Conservation (phyloP, 805 yeast genomes). For the Kuraishia capsulata region DNA sequence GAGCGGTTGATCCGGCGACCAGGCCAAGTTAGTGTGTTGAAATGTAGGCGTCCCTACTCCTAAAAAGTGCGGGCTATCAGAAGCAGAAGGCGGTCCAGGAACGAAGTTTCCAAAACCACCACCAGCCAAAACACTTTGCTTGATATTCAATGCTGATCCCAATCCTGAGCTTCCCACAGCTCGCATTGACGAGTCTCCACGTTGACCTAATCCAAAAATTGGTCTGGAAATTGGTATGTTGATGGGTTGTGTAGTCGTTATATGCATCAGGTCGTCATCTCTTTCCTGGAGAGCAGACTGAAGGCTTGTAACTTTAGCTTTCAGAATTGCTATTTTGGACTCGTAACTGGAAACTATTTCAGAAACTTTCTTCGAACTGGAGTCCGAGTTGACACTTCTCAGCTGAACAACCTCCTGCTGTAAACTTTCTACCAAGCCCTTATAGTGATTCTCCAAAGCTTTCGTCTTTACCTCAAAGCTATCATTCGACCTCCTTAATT, state of each 20-base stretch:
- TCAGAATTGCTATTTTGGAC: slow-evolving; percentile 5
- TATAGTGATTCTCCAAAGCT: background rate
- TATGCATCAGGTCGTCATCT: slow-evolving; percentile 8
- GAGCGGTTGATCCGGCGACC: background rate
- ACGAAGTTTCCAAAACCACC: too few species aligned
- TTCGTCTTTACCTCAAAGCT: background rate
- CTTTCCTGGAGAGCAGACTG: slow-evolving; percentile 7
- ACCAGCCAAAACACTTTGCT: too few species aligned
- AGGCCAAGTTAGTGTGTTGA: background rate
- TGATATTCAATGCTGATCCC: too few species aligned
- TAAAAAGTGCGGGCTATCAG: too few species aligned
- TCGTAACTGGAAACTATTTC: slow-evolving; percentile 5
- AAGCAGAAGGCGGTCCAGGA: too few species aligned
- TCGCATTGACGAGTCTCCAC: too few species aligned
- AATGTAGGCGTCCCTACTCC: background rate
- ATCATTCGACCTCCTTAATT: background rate
- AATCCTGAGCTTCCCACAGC: too few species aligned
- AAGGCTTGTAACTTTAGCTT: slow-evolving; percentile 4
- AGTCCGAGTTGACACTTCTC: background rate
- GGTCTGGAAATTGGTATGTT: slow-evolving; percentile 9
- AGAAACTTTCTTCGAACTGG: slow-evolving; percentile 1
- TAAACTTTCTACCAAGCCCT: background rate
- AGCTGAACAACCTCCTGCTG: background rate
- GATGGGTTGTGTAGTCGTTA: slow-evolving; percentile 15
- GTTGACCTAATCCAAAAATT: too few species aligned